phyloP scores from a whole-genome alignment of 2,329 filamentous ascomycete species.

The Ophiostoma populinum region DNA sequence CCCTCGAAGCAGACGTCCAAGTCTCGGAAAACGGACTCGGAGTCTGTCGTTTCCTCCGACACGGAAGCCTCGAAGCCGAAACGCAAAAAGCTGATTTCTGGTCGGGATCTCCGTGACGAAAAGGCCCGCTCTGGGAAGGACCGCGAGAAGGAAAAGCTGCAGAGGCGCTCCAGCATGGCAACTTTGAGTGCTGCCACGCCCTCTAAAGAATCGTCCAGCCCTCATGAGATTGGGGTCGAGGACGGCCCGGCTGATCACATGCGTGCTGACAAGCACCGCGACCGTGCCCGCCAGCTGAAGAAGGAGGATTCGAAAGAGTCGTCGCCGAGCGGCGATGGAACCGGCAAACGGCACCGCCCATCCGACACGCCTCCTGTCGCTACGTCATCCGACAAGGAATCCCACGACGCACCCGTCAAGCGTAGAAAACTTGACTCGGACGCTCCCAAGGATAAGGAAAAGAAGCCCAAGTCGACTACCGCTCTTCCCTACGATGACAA shows the following conservation, averaged over 20 bases:
- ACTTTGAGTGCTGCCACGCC: slow-evolving; percentile 32
- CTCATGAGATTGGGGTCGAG: slow-evolving; percentile 30
- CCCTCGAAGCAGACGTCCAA: slow-evolving; percentile 30
- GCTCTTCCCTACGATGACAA: slow-evolving; percentile 28
- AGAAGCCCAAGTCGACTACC: slow-evolving; percentile 23
- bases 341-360: slow-evolving; percentile 39
- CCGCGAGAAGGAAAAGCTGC: slow-evolving; percentile 14
- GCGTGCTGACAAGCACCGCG: slow-evolving; percentile 38
- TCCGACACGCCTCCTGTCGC: slow-evolving; percentile 40
- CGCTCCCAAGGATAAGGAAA: slow-evolving; percentile 23
- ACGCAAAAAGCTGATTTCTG: slow-evolving; percentile 47
- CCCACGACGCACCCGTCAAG: slow-evolving; percentile 33
- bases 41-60: slow-evolving; percentile 35
- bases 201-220: slow-evolving; percentile 35
- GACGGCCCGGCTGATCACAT: slow-evolving; percentile 29
- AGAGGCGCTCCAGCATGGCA: slow-evolving; percentile 38
- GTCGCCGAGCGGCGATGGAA: slow-evolving; percentile 29
- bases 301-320: slow-evolving; percentile 41
- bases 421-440: slow-evolving; percentile 39
- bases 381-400: slow-evolving; percentile 35
- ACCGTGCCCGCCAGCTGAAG: slow-evolving; percentile 42
- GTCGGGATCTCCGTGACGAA: slow-evolving; percentile 42
- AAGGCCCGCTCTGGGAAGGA: too few species aligned
- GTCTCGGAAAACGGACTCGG: slow-evolving; percentile 35
- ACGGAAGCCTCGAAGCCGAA: slow-evolving; percentile 41